Percentiles rank a stretch among this genome's conserved stretches.
phyloP scores from a whole-genome alignment of 305 asterid species.

The Solanum hybrid region DNA sequence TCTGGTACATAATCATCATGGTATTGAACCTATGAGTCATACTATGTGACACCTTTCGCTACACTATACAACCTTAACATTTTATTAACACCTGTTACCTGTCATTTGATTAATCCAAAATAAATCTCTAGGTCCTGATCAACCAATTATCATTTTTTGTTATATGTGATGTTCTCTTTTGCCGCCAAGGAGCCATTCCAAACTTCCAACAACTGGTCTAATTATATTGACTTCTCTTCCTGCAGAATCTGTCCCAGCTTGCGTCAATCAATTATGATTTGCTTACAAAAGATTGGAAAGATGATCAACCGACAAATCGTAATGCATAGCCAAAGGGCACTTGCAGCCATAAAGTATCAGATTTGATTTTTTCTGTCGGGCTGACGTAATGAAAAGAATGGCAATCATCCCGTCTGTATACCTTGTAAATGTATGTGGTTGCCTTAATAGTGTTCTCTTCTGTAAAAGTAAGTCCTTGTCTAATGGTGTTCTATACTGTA shows the following conservation, averaged over 20 bases:
- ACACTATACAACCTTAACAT: neutral
- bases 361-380: neutral
- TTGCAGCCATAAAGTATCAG: neutral
- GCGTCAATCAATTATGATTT: conserved; percentile 90
- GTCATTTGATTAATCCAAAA: neutral
- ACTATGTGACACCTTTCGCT: neutral
- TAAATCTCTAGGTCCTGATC: neutral
- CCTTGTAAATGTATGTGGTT: conserved; percentile 29
- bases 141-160: neutral
- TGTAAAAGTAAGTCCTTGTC: conserved; percentile 8
- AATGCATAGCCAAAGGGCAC: conserved; percentile 20
- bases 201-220: neutral
- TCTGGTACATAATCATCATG: neutral
- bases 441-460: neutral
- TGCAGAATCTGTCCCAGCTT: conserved; percentile 89
- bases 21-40: neutral
- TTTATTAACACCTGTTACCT: neutral
- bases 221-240: neutral
- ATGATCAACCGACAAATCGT: conserved; percentile 50
- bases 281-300: conserved; percentile 85
- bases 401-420: neutral
- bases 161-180: neutral
- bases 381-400: neutral
- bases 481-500: neutral
- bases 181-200: neutral